Percentiles rank a stretch among this genome's conserved stretches.
These are phyloP conservation scores for Westerdykella sp. DNA, from an alignment of 2,329 filamentous ascomycete genomes.

Conservation along the genomic window DNA sequence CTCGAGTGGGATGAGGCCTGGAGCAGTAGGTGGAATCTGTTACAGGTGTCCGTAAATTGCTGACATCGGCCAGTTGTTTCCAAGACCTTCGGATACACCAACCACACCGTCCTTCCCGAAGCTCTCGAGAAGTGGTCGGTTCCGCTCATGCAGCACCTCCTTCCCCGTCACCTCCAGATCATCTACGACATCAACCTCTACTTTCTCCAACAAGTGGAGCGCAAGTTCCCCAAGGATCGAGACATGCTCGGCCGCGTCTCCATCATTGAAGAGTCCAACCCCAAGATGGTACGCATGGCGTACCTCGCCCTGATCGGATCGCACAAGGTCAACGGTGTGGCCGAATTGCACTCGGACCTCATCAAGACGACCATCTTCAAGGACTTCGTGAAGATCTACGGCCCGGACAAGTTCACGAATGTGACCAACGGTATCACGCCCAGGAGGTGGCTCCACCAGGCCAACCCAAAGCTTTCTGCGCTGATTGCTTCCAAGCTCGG, in stretches of 20 bases:
- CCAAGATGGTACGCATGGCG: slow-evolving; percentile 98
- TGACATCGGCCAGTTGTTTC: slow-evolving; percentile 39
- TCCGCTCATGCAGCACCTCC: slow-evolving; percentile 80
- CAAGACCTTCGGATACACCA: slow-evolving; percentile 85
- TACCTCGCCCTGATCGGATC: slow-evolving; percentile 92
- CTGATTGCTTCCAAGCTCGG: slow-evolving; percentile 87
- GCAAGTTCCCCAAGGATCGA: slow-evolving; percentile 79
- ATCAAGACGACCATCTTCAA: slow-evolving; percentile 99
- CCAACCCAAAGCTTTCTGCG: slow-evolving; percentile 86
- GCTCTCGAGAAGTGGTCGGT: slow-evolving; percentile 98
- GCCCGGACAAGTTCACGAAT: slow-evolving; percentile 95
- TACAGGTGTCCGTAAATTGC: background rate
- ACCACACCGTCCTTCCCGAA: slow-evolving; percentile 95
- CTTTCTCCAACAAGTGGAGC: slow-evolving; percentile 88
- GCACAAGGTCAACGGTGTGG: slow-evolving; percentile 98
- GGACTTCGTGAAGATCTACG: slow-evolving; percentile 93
- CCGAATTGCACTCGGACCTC: slow-evolving; percentile 92
- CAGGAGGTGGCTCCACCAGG: slow-evolving; percentile 92
- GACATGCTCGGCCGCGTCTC: slow-evolving; percentile 84
- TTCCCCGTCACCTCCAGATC: slow-evolving; percentile 91
- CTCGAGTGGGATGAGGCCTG: slow-evolving; percentile 92
- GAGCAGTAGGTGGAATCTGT: slow-evolving; percentile 54
- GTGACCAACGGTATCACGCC: slow-evolving; percentile 98
- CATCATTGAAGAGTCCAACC: slow-evolving; percentile 93
- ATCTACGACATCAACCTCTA: slow-evolving; percentile 97